These are phyloP conservation scores for Diddensiella santjacobensis DNA, from an alignment of 805 yeast genomes.

Conservation along the genomic window DNA sequence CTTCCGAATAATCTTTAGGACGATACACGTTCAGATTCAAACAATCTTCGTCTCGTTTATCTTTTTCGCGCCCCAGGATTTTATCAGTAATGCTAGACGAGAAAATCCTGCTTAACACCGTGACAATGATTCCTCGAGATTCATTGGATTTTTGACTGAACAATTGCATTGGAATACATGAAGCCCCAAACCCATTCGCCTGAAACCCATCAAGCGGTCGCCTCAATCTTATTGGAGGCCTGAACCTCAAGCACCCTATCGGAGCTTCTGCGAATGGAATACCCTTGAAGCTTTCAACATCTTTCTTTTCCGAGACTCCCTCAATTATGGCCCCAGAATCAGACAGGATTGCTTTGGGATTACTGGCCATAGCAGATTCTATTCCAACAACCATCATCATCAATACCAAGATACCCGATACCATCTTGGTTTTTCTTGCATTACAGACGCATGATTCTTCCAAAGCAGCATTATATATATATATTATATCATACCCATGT, in stretches of 20 bases:
- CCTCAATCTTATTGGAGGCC: slow-evolving; percentile 22
- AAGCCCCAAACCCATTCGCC: slow-evolving; percentile 18
- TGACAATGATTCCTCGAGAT: background rate
- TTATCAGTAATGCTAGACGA: background rate
- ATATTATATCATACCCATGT: too few species aligned
- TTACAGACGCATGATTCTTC: too few species aligned
- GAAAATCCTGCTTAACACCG: background rate
- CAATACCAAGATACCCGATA: background rate
- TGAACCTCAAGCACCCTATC: slow-evolving; percentile 27
- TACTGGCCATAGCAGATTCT: background rate
- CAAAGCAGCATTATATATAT: too few species aligned
- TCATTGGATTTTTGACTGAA: background rate
- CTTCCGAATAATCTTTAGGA: slow-evolving; percentile 19
- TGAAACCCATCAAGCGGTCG: slow-evolving; percentile 17
- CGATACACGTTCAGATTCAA: slow-evolving; percentile 27
- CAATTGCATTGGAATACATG: slow-evolving; percentile 10
- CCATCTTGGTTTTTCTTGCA: too few species aligned
- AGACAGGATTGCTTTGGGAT: background rate
- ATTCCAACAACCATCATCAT: background rate
- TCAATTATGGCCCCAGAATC: background rate
- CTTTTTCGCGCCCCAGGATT: background rate
- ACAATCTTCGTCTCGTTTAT: slow-evolving; percentile 28
- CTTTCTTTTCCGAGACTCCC: background rate
- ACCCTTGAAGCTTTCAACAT: slow-evolving; percentile 22
- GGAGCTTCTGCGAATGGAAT: slow-evolving; percentile 34